A percentile compares a stretch with the other conserved stretches of the same genome.
Conservation (phyloP, 164 flowering plant genomes). For the Stephania japonica region DNA sequence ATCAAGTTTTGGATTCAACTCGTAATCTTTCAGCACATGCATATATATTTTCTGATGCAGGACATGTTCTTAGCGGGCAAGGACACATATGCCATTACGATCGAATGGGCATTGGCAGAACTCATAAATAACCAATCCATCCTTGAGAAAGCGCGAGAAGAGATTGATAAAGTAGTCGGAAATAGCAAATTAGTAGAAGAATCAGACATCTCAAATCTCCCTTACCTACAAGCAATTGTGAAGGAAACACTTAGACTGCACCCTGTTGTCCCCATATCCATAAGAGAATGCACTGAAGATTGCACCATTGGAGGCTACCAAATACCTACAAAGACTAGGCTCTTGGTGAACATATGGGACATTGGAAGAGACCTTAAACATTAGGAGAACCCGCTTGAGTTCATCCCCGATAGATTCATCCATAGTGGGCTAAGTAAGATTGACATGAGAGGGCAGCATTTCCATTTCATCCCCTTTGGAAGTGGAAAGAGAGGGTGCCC, state of each 20-base stretch:
- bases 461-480: slow-evolving; percentile 45
- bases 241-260: slow-evolving; percentile 58
- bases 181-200: slow-evolving; percentile 29
- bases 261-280: slow-evolving; percentile 41
- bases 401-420: slow-evolving; percentile 54
- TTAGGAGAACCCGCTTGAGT: slow-evolving; percentile 53
- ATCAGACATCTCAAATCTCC: slow-evolving; percentile 33
- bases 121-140: slow-evolving; percentile 32
- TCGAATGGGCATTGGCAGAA: slow-evolving; percentile 47
- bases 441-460: slow-evolving; percentile 40
- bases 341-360: slow-evolving; percentile 49
- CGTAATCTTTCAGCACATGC: too few relatives aligned
- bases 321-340: slow-evolving; percentile 38
- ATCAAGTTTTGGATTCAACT: too few relatives aligned
- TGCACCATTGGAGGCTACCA: slow-evolving; percentile 35
- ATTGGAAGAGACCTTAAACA: slow-evolving; percentile 47
- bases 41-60: slow-evolving; percentile 13
- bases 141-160: slow-evolving; percentile 27
- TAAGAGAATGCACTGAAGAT: slow-evolving; percentile 28
- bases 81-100: slow-evolving; percentile 31
- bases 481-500: slow-evolving; percentile 54
- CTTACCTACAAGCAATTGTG: slow-evolving; percentile 36
- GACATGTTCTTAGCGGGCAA: slow-evolving; percentile 40
- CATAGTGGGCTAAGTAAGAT: neutral
- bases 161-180: slow-evolving; percentile 37